A percentile compares a stretch with the other conserved stretches of the same genome.
Evolutionary conservation across 805 yeast genomes (phyloP).

Genomic region (Wickerhamomyces xylosicus): DNA sequence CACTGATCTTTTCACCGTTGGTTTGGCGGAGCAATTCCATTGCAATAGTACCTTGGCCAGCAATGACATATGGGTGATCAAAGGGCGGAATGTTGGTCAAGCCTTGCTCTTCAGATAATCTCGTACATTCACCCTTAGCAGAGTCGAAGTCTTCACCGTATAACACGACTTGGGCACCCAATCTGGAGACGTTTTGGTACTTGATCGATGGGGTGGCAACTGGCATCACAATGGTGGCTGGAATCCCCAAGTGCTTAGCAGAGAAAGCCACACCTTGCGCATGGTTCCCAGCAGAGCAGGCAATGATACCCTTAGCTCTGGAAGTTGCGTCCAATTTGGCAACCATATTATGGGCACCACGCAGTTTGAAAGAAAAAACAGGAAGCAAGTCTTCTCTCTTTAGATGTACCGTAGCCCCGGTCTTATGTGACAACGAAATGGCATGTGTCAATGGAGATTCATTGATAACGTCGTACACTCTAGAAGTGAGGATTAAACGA

Average conservation of each 20-base stretch:
- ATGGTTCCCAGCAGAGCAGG: slow-evolving; percentile 98
- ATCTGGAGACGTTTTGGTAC: slow-evolving; percentile 78
- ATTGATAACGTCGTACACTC: slow-evolving; percentile 90
- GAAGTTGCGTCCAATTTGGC: slow-evolving; percentile 60
- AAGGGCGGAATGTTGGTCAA: slow-evolving; percentile 94
- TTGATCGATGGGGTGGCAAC: slow-evolving; percentile 93
- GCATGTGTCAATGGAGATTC: slow-evolving; percentile 84
- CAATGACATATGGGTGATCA: slow-evolving; percentile 95
- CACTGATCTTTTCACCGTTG: slow-evolving; percentile 63
- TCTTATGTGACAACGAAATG: slow-evolving; percentile 57
- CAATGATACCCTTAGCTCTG: slow-evolving; percentile 81
- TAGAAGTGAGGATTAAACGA: slow-evolving; percentile 78
- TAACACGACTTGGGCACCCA: slow-evolving; percentile 90
- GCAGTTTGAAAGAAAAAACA: slow-evolving; percentile 88
- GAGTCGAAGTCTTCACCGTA: slow-evolving; percentile 91
- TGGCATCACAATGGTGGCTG: slow-evolving; percentile 98
- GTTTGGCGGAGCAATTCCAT: slow-evolving; percentile 87
- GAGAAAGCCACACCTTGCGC: slow-evolving; percentile 98
- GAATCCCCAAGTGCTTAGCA: slow-evolving; percentile 74
- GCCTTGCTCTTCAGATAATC: slow-evolving; percentile 59
- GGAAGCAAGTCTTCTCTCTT: slow-evolving; percentile 93
- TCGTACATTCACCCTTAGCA: slow-evolving; percentile 84
- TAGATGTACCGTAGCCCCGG: slow-evolving; percentile 66
- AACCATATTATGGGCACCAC: slow-evolving; percentile 98
- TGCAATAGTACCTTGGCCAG: slow-evolving; percentile 98